Base-by-base conservation (phyloP, 2,329 filamentous ascomycete genomes). In the Calonectria hongkongensis region DNA sequence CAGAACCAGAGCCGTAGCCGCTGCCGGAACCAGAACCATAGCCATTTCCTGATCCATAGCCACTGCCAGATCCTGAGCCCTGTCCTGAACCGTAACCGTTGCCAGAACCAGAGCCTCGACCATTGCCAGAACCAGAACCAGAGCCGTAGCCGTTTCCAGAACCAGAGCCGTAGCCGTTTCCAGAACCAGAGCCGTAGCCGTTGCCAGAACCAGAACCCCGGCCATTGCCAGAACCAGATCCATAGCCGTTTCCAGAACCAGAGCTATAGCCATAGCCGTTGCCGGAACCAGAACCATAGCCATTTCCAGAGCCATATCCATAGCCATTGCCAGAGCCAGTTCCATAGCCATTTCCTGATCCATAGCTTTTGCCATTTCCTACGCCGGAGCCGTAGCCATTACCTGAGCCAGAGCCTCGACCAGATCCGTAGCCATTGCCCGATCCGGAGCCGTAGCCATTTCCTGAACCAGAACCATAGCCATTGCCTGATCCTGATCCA, bases 371-470 rank as follows among this genome's bases (percentile, higher is more conserved):
- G 16, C 50, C 50, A 8, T n/a, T 21, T 7, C 41, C 41, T 45
- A 18, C n/a, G 18, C 43, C 43, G 25, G 8, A 12, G 3, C 45
- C 45, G 13, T 48, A 48, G 2, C 50, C 48, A 13, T 30, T 51
- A 4, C 48, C 48, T 7, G 48, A 28, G 3, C 48, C 48, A 16
- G 6, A 54, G 4, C 45, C 45, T 12, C n/a, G 21, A 9, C 45
- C 45, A 25, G 45, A 48, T 2, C 45, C 45, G 25, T 13, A 21
- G 45, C 50, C 51, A 12, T 36, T 56, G 21, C 51, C 51, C 1
- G 30, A 56, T 0, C 51, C 51, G 15, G 54, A 58, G n/a, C 54
- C 30, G 21, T 56, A 56, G 15, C 50, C 50, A 54, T 54, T 54
- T 15, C 50, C 47, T 3, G 47, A 48, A 1, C 47, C 50, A 33